Evolutionary conservation across 306 rosid species (phyloP).

Genomic region (Dryas alaskensis): DNA sequence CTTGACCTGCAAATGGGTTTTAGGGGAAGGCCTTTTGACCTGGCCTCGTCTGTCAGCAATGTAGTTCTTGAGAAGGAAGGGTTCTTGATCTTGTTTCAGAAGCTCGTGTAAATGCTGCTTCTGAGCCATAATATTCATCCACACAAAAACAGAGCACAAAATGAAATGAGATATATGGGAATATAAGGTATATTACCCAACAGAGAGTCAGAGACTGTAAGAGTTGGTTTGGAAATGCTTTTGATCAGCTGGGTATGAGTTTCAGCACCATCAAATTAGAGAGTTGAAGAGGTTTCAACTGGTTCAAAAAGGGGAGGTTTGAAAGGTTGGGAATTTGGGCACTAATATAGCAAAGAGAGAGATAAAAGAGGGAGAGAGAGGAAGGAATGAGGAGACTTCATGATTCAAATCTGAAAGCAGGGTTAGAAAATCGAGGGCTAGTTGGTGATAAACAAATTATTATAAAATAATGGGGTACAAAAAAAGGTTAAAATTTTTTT

Average conservation of each 20-base stretch:
- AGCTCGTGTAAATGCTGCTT: slow-evolving; percentile 43
- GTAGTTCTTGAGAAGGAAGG: slow-evolving; percentile 41
- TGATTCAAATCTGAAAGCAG: slow-evolving; percentile 55
- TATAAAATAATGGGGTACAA: slow-evolving; percentile 17
- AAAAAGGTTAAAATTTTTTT: neutral
- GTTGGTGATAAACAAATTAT: slow-evolving; percentile 37
- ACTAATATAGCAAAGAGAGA: slow-evolving; percentile 24
- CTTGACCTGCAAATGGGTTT: slow-evolving; percentile 27
- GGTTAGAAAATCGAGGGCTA: slow-evolving; percentile 50
- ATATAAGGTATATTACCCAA: too few relatives aligned
- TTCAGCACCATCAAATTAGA: slow-evolving; percentile 10
- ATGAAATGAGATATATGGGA: too few relatives aligned
- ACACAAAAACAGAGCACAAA: too few relatives aligned
- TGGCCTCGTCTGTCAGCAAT: slow-evolving; percentile 31
- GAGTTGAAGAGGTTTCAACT: slow-evolving; percentile 36
- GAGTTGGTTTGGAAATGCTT: too few relatives aligned
- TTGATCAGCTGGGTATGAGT: neutral
- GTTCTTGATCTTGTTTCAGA: slow-evolving; percentile 48
- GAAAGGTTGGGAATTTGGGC: slow-evolving; percentile 14
- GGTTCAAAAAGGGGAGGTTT: slow-evolving; percentile 12
- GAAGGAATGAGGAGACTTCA: slow-evolving; percentile 49
- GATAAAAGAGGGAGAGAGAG: neutral
- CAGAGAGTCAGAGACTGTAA: too few relatives aligned
- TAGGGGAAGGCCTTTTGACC: slow-evolving; percentile 22
- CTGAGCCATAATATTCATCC: slow-evolving; percentile 25